phyloP scores from a whole-genome alignment of 192 early-diverging fungal genomes.

The Podila minutissima region DNA sequence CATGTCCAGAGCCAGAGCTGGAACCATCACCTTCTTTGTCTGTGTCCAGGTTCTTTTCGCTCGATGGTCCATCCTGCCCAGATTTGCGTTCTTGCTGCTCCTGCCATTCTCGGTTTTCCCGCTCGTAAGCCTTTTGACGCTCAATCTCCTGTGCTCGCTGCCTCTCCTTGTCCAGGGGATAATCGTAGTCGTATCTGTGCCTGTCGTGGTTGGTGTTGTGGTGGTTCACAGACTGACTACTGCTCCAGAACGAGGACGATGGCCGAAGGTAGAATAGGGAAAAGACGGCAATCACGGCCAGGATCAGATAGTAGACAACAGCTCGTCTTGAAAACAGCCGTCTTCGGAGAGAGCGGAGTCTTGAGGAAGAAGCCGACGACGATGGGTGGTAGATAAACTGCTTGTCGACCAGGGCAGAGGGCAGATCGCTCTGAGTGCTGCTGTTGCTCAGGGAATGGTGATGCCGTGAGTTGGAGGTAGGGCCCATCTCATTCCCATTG shows the following conservation, averaged over 20 bases:
- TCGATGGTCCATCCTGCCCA: neutral
- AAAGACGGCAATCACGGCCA: constrained; percentile 31
- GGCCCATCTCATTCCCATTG: neutral
- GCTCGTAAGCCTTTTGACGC: constrained; percentile 22
- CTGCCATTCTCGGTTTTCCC: constrained; percentile 6
- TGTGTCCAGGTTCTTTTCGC: neutral
- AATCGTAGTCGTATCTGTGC: constrained; percentile 39
- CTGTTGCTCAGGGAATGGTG: constrained; percentile 34
- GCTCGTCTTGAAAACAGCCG: constrained; percentile 19
- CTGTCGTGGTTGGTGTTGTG: constrained; percentile 41
- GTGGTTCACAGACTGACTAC: constrained; percentile 5
- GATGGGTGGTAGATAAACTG: constrained; percentile 41
- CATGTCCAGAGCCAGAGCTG: neutral
- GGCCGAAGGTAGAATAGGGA: constrained; percentile 39
- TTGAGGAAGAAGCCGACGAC: constrained; percentile 19
- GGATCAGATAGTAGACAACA: constrained; percentile 9
- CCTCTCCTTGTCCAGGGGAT: constrained; percentile 28
- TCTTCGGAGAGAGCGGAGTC: constrained; percentile 34
- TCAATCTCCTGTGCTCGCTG: constrained; percentile 40
- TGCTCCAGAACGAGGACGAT: constrained; percentile 14
- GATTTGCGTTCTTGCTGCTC: neutral
- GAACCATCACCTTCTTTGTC: neutral
- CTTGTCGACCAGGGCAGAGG: constrained; percentile 48
- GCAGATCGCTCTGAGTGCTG: constrained; percentile 37
- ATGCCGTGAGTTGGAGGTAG: constrained; percentile 15